Base-by-base conservation (phyloP, 1,139 yeast species). In the Sugiyamaella japonica region DNA sequence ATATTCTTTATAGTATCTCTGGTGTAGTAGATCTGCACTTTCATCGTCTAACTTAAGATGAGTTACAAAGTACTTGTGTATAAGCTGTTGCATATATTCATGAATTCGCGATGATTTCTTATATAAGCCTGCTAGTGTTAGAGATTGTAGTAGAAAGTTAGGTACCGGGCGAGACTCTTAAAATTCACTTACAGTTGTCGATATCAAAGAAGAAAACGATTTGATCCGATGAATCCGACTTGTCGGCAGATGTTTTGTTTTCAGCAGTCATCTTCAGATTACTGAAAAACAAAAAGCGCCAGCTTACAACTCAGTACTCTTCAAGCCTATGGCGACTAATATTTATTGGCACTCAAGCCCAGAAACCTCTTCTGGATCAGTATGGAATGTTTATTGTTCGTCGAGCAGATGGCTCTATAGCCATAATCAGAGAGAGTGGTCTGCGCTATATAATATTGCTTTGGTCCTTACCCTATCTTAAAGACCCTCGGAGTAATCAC, bases 11-110 rank as follows among this genome's bases (percentile, higher is more conserved):
- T 91, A 93, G 73, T 93, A 93, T 60, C 79, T 78, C 67, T 76
- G 75, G 65, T 89, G 96, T 56, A 91, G 76, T 38, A 75, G 67
- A 51, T 78, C 80, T 1, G 99, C 98, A n/a, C 85, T 89, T 54
- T 84, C 85, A 61, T 85, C 90, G 55, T 76, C 74, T 42, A 93
- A 73, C 16, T 76, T 68, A 52, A 93, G 76, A 51, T 79, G 77
- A 53, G 77, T 77, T 62, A 84, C 86, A 73, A 93, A 89, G 71
- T 86, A 93, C 48, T 84, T 76, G 63, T 88, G 95, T 62, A 93
- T 93, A 62, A 85, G 85, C 28, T 79, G 83, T 65, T 86, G 95
- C 97, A 91, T 93, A 73, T 89, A 70, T 62, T 87, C 95, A 65
- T 87, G 95, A 62, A 93, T 87, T 67, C 77, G 76, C 37, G 89